Conservation (phyloP, 495 filamentous ascomycete genomes). For the Penicillium canescens region DNA sequence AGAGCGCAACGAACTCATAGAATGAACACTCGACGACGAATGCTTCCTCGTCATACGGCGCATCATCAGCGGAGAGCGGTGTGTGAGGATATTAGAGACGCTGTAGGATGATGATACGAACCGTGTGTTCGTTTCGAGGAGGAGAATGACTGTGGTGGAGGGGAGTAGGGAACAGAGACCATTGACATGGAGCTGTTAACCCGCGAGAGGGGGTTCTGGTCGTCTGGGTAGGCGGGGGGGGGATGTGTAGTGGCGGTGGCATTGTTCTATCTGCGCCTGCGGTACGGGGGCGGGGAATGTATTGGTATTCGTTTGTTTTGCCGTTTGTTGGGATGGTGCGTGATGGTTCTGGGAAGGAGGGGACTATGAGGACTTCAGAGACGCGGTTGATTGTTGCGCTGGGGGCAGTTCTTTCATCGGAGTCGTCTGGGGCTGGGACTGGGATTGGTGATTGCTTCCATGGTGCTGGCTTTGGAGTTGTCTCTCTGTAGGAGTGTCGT, state of each 20-base stretch:
- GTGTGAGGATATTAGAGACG: constrained; percentile 23
- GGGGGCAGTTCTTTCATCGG: not conserved
- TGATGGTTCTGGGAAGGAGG: constrained; percentile 22
- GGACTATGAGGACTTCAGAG: constrained; percentile 29
- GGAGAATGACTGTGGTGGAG: constrained; percentile 8
- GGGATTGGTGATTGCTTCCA: constrained; percentile 7
- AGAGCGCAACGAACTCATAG: constrained; percentile 60
- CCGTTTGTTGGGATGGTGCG: constrained; percentile 1
- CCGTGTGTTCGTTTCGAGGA: constrained; percentile 24
- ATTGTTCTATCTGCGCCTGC: too few relatives aligned
- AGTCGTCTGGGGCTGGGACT: not conserved
- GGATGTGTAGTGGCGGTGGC: too few relatives aligned
- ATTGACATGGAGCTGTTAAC: constrained; percentile 26
- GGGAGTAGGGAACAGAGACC: constrained; percentile 16
- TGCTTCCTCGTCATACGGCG: constrained; percentile 33
- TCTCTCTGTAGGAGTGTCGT: too few relatives aligned
- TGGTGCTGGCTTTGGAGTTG: not conserved
- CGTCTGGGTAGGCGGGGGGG: constrained; percentile 18
- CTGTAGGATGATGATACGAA: constrained; percentile 27
- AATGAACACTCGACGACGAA: constrained; percentile 70
- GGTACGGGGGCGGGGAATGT: constrained; percentile 6
- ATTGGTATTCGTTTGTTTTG: too few relatives aligned
- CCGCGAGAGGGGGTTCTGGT: constrained; percentile 17
- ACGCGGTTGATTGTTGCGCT: constrained; percentile 22
- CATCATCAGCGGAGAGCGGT: constrained; percentile 27